These are phyloP conservation scores for Thymus quinquecostatus DNA, from an alignment of 257 asterid genomes.

Conservation along the genomic window DNA sequence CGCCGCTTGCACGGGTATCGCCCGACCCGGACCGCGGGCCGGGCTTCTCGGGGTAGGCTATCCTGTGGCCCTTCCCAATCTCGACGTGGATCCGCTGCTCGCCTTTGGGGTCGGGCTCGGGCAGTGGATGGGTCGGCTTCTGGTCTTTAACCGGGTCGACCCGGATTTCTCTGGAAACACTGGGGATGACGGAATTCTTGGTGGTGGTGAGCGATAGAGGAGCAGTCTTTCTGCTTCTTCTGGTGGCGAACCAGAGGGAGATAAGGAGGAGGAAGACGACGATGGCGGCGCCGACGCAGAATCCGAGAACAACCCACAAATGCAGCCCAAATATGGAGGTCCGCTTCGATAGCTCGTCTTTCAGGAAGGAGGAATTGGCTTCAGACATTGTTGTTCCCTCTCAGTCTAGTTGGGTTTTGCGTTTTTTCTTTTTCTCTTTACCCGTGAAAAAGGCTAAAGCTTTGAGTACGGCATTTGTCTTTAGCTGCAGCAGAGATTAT, in stretches of 20 bases:
- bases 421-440: too few relatives aligned
- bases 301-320: conserved; percentile 79
- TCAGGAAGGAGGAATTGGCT: conserved; percentile 44
- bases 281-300: conserved; percentile 74
- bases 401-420: background rate
- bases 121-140: conserved; percentile 44
- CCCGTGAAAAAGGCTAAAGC: conserved; percentile 14
- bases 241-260: conserved; percentile 74
- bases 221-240: conserved; percentile 47
- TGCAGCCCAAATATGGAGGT: conserved; percentile 77
- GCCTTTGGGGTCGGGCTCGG: conserved; percentile 47
- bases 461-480: conserved; percentile 26
- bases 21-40: conserved; percentile 49
- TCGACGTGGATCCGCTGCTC: conserved; percentile 58
- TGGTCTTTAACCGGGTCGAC: conserved; percentile 44
- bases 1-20: conserved; percentile 45
- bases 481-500: background rate
- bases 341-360: conserved; percentile 52
- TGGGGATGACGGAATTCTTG: conserved; percentile 59
- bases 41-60: conserved; percentile 52
- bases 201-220: conserved; percentile 28
- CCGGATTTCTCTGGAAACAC: conserved; percentile 68
- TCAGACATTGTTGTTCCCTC: conserved; percentile 43
- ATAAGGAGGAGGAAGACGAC: conserved; percentile 64
- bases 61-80: conserved; percentile 68